Evolutionary conservation across 305 asterid species (phyloP).

Genomic region (Solanum chacoense): DNA sequence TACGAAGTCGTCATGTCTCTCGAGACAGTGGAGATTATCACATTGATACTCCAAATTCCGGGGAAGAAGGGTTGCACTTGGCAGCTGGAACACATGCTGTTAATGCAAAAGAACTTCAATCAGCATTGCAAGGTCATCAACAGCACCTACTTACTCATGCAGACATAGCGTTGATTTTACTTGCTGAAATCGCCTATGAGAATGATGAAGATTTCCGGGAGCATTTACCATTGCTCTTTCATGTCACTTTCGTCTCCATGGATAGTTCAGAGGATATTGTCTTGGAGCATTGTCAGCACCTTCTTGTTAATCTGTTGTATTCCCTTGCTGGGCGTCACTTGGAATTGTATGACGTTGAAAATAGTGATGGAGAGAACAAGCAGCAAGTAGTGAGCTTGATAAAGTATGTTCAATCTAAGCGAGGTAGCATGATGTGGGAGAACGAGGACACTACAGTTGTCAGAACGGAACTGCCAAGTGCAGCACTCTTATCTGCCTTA

Average conservation of each 20-base stretch:
- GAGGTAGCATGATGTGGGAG: constrained; percentile 99
- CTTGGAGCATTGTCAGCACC: constrained; percentile 97
- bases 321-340: constrained; percentile 97
- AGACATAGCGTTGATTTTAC: constrained; percentile 83
- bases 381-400: constrained; percentile 96
- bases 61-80: constrained; percentile 77
- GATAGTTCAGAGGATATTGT: constrained; percentile 99
- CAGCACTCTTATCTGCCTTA: constrained; percentile 92
- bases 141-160: constrained; percentile 93
- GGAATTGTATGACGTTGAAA: constrained; percentile 93
- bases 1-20: constrained; percentile 95
- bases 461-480: constrained; percentile 88
- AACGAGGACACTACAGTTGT: constrained; percentile 90
- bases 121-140: constrained; percentile 98
- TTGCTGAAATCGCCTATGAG: constrained; percentile 97
- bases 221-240: constrained; percentile 95
- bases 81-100: constrained; percentile 62
- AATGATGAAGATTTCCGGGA: constrained; percentile 98
- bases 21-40: constrained; percentile 97
- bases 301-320: constrained; percentile 91
- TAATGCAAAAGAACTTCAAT: constrained; percentile 94
- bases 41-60: constrained; percentile 95
- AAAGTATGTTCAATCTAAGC: constrained; percentile 92
- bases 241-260: constrained; percentile 98
- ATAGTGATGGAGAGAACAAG: constrained; percentile 93